phyloP scores from a whole-genome alignment of 1,139 yeast genomes.

The Arxiozyma telluris region DNA sequence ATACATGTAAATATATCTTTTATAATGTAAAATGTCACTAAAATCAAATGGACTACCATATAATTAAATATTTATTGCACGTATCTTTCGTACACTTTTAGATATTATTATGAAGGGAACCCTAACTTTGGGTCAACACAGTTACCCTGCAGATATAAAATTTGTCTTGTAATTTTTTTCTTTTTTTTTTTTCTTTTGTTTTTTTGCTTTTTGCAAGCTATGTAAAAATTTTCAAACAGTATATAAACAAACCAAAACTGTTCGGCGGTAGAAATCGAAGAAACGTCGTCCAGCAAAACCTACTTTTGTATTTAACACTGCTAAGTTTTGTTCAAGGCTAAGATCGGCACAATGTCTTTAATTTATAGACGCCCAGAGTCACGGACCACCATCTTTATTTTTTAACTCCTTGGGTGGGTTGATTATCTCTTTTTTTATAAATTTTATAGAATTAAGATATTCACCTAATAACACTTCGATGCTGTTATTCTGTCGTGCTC shows the following conservation, averaged over 20 bases:
- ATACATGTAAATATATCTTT: neutral
- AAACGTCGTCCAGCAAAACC: neutral
- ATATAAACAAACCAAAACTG: neutral
- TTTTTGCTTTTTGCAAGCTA: neutral
- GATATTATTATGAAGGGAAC: neutral
- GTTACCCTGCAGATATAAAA: neutral
- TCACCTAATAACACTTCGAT: conserved; percentile 3
- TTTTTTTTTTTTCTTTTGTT: too few species aligned
- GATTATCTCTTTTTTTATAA: neutral
- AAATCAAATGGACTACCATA: neutral
- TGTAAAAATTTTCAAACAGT: too few species aligned
- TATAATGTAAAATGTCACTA: neutral
- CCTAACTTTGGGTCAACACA: neutral
- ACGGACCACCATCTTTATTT: conserved; percentile 37
- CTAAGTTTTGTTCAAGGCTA: conserved; percentile 10
- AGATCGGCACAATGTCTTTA: conserved; percentile 57
- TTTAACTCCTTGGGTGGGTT: conserved; percentile 1
- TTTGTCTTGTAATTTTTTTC: too few species aligned
- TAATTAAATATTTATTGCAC: neutral
- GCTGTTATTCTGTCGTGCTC: conserved; percentile 57
- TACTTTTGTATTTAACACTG: too few species aligned
- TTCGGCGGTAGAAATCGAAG: neutral
- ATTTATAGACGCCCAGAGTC: conserved; percentile 87
- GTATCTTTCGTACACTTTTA: neutral
- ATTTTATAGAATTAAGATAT: neutral